These are phyloP conservation scores for Colletotrichum costaricense DNA, from an alignment of 2,329 filamentous ascomycete genomes.

Conservation along the genomic window DNA sequence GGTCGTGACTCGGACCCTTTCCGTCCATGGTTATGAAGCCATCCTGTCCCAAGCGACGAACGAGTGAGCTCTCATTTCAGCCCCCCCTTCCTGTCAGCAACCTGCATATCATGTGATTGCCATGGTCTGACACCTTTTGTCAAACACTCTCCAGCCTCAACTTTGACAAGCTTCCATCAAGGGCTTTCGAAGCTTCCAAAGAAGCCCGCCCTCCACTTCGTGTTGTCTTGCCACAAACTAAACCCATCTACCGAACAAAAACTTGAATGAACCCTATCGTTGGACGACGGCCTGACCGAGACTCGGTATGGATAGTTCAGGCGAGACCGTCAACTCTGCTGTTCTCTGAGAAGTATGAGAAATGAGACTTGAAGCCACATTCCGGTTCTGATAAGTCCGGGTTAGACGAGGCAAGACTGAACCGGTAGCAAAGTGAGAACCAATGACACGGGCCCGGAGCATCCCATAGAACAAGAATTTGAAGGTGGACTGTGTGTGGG, in stretches of 20 bases:
- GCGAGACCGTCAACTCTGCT: background rate
- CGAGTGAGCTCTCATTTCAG: background rate
- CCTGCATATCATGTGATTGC: background rate
- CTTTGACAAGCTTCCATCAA: constrained; percentile 15
- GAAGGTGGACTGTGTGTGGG: no score
- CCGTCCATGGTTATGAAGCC: background rate
- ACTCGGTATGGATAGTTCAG: constrained; percentile 1
- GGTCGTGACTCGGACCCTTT: background rate
- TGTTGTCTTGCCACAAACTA: constrained; percentile 13
- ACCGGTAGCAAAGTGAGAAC: no score
- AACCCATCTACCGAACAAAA: background rate
- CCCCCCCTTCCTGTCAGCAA: background rate
- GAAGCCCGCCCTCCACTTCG: background rate
- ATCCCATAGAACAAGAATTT: no score
- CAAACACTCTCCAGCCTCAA: constrained; percentile 1
- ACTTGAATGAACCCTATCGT: background rate
- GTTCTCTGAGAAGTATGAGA: background rate
- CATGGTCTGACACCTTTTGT: background rate
- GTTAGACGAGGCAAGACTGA: background rate
- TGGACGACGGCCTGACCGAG: constrained; percentile 13
- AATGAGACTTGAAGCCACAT: background rate
- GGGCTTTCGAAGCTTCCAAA: constrained; percentile 4
- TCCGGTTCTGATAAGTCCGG: background rate
- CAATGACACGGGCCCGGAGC: no score
- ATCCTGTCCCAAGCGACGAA: background rate